Evolutionary conservation across 495 filamentous ascomycete species (phyloP).

Genomic region (Choiromyces venosus): DNA sequence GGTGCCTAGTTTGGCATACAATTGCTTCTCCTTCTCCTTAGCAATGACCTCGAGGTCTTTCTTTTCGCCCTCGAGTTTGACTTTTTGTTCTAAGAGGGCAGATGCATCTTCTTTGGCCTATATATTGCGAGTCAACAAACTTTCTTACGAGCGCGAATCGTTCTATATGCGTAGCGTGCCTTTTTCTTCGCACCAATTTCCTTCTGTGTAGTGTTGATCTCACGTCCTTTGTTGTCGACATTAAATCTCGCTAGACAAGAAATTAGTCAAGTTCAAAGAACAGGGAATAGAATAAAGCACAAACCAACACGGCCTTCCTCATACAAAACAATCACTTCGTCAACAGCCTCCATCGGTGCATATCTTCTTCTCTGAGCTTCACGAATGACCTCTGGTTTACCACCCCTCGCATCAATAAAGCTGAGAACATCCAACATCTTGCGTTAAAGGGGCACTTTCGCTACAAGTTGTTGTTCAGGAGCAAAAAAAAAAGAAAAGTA

Average conservation of each 20-base stretch:
- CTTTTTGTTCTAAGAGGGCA: slow-evolving; percentile 68
- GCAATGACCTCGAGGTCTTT: slow-evolving; percentile 69
- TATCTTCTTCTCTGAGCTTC: slow-evolving; percentile 78
- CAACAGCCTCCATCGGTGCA: slow-evolving; percentile 74
- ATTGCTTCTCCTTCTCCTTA: slow-evolving; percentile 61
- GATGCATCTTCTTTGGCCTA: slow-evolving; percentile 79
- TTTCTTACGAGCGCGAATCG: not conserved
- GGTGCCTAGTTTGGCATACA: slow-evolving; percentile 70
- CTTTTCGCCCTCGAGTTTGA: slow-evolving; percentile 69
- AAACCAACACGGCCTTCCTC: slow-evolving; percentile 79
- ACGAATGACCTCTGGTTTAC: slow-evolving; percentile 79
- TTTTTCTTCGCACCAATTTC: slow-evolving; percentile 90
- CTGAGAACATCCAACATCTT: slow-evolving; percentile 72
- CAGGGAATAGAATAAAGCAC: slow-evolving; percentile 22
- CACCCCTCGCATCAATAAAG: slow-evolving; percentile 80
- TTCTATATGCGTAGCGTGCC: slow-evolving; percentile 44
- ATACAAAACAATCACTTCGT: slow-evolving; percentile 81
- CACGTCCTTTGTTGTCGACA: slow-evolving; percentile 68
- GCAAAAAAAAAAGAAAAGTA: not conserved
- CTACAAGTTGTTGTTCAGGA: slow-evolving; percentile 8
- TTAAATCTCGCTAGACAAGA: slow-evolving; percentile 63
- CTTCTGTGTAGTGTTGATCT: slow-evolving; percentile 83
- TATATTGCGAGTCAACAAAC: slow-evolving; percentile 2
- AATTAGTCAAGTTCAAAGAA: slow-evolving; percentile 1
- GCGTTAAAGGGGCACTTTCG: not conserved